Base-by-base conservation (phyloP, 345 rosid species). In the Anastatica hierochuntica region DNA sequence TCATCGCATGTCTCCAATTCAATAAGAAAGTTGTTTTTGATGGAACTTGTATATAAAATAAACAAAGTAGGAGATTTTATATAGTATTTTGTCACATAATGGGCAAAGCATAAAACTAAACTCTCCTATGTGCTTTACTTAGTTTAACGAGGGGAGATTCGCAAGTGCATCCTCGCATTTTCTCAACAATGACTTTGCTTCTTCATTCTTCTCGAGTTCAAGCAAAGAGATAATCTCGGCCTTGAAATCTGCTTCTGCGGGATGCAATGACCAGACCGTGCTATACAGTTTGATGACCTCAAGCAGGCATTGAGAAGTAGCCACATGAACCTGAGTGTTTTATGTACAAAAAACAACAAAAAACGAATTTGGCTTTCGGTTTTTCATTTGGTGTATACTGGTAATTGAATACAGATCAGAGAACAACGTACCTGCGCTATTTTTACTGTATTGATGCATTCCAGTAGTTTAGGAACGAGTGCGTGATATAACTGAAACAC, bases 191-290 rank as follows among this genome's bases (percentile, higher is more conserved):
- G 89, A 79, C 66, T 77, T 87, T 0, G 98, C 95, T 59, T 68
- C 84, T 72, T 64, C 89, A 43, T 72, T 87, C 77, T 87, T 90
- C 50, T 84, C 96, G 14, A 75, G 76, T 60, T 84, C 96, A 45
- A 62, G 64, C 29, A 69, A 77, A 44, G 76, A 81, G 36, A 31
- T 31, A 29, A 90, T 66, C 66, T 82, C 85, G 35, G 53, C 70
- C 64, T 72, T 79, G 45, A 76, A 72, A 38, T 62, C 77, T 9
- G 38, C 57, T 13, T 76, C 77, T 5, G 49, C 40, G 31, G 63
- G 59, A 57, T 27, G 48, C 38, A 53, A 50, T 0, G 74, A 20
- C 16, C 80, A 66, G 35, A 80, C 71, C 38, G 29, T 73, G 53
- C 65, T 49, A 50, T 12, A 58, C 53, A 82, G 69, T 66, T 64